Conservation (phyloP, 1,284 basidiomycete species). For the Ceratorhiza oryzae-sativae region DNA sequence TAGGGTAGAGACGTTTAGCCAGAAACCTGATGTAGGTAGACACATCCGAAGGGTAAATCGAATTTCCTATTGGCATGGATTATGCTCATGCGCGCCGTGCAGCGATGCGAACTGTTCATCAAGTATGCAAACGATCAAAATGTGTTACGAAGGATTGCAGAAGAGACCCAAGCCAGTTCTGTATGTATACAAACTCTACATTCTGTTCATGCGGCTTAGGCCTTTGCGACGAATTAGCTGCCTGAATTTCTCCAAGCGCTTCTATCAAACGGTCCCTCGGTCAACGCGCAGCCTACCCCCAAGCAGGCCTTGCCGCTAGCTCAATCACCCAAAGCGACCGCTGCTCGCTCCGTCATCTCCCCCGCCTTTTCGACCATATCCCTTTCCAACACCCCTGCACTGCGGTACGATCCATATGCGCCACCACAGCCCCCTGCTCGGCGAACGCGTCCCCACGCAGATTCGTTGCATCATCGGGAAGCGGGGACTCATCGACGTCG, state of each 20-base stretch:
- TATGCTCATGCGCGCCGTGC: background rate
- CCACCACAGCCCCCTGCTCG: slow-evolving; percentile 22
- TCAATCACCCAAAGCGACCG: background rate
- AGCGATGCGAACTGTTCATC: slow-evolving; percentile 35
- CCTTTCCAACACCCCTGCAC: slow-evolving; percentile 20
- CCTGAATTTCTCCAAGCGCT: slow-evolving; percentile 33
- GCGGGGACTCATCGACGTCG: background rate
- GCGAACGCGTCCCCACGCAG: background rate
- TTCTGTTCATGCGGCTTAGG: background rate
- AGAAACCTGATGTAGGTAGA: background rate
- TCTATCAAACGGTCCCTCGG: background rate
- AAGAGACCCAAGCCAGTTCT: background rate
- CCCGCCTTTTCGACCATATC: slow-evolving; percentile 29
- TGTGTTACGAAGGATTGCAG: background rate
- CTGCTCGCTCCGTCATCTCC: background rate
- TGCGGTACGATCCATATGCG: slow-evolving; percentile 34
- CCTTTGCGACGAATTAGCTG: background rate
- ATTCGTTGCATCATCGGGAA: slow-evolving; percentile 19
- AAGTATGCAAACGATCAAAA: slow-evolving; percentile 3
- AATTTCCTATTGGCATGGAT: background rate
- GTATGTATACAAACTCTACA: background rate
- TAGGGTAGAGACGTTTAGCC: slow-evolving; percentile 8
- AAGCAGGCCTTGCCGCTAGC: background rate
- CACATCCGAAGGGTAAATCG: slow-evolving; percentile 17
- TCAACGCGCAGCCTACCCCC: background rate